A percentile compares a stretch with the other conserved stretches of the same genome.
Evolutionary conservation across 768 basidiomycete species (phyloP).

Genomic region (Mycena latifolia): DNA sequence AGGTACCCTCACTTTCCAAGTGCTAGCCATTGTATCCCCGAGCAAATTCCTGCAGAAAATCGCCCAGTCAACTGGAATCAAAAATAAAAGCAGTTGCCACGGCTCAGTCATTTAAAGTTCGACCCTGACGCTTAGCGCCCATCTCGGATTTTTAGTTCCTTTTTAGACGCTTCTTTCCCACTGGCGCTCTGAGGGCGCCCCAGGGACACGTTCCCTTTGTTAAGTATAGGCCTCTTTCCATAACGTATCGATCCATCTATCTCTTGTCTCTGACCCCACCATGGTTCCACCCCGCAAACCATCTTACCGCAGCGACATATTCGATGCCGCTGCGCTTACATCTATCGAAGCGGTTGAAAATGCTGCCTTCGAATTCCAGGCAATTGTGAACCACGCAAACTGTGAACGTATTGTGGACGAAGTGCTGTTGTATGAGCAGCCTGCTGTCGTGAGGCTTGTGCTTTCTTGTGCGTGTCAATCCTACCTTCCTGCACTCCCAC

Average conservation of each 20-base stretch:
- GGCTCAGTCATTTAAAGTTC: background rate
- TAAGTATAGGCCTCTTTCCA: slow-evolving; percentile 22
- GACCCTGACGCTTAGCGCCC: slow-evolving; percentile 13
- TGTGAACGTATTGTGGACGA: slow-evolving; percentile 37
- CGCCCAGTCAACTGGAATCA: background rate
- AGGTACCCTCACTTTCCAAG: too few species aligned
- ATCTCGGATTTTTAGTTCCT: slow-evolving; percentile 2
- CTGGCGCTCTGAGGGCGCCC: slow-evolving; percentile 16
- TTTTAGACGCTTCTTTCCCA: slow-evolving; percentile 6
- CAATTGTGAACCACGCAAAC: slow-evolving; percentile 40
- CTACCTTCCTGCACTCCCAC: background rate
- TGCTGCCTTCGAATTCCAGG: slow-evolving; percentile 38
- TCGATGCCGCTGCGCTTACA: slow-evolving; percentile 33
- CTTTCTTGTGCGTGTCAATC: slow-evolving; percentile 14
- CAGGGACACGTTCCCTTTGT: slow-evolving; percentile 27
- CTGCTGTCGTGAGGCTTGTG: slow-evolving; percentile 31
- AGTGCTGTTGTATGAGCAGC: slow-evolving; percentile 37
- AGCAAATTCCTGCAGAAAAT: background rate
- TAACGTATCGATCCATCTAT: slow-evolving; percentile 4
- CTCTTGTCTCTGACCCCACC: slow-evolving; percentile 17
- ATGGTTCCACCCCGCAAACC: slow-evolving; percentile 41
- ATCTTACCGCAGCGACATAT: slow-evolving; percentile 37
- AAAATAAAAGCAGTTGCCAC: background rate
- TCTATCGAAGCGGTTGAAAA: slow-evolving; percentile 36
- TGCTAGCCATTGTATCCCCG: background rate